Evolutionary conservation across 805 yeast genomes (phyloP), one percentile per base, ranked within the genome.

Genomic region (Saturnispora quitensis): DNA sequence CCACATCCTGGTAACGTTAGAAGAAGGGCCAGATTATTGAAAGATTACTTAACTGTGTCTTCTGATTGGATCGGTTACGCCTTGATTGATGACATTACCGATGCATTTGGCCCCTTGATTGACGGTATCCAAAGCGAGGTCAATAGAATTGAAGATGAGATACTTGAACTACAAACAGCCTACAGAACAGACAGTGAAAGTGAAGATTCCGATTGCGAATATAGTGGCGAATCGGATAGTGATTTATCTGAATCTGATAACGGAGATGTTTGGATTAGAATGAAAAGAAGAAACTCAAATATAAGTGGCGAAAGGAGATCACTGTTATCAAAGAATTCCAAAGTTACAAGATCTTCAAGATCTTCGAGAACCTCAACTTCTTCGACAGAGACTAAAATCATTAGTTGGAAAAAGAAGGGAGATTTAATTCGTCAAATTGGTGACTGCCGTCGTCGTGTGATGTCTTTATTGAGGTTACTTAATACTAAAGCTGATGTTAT

Each of bases 61-160:
- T 81, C 97, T 0, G 98, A 93, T 66, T 93, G 99, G 99, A 84
- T 93, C 45, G 91, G 97, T 1, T 93, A 93, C 68, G 98, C 98
- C 0, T 70, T 93, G 56, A 88, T 93, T 59, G 99, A 93, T 71
- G 98, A 93, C 65, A 88, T 93, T 56, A 91, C 97, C 0, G 99
- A 93, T 73, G 95, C 95, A 0, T 93, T 88, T 73, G 98, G 95
- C 0, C 99, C 99, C 2, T 81, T 93, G 84, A 90, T 93, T 56
- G 95, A 88, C 53, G 80, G 91, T 45, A 90, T 93, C 49, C 98
- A 93, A 63, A 89, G 83, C 53, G 99, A 93, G 61, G 98, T 93
- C 22, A 89, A 89, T 64, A 77, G 81, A n/a, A 93, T 93, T 55
- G 99, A 93, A 62, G 97, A 91, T 61, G 86, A 90, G 3, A 91